phyloP scores from a whole-genome alignment of 2,329 filamentous ascomycete species.

The Scedosporium aurantiacum region DNA sequence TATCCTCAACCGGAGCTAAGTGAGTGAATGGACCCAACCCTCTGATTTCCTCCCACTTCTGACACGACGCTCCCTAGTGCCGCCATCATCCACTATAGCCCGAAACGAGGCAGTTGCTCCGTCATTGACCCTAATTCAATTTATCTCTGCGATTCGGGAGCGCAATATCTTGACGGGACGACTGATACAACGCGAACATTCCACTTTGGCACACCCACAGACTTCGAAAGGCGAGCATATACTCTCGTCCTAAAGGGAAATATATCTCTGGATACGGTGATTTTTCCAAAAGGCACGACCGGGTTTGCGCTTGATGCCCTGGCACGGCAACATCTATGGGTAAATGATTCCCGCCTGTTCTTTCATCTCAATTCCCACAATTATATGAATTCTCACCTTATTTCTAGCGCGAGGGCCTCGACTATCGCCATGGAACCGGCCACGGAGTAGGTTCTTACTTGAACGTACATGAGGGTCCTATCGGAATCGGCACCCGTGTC shows the following conservation, averaged over 20 bases:
- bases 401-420: conserved; percentile 59
- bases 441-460: conserved; percentile 92
- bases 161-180: conserved; percentile 91
- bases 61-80: conserved; percentile 46
- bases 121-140: conserved; percentile 73
- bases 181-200: conserved; percentile 91
- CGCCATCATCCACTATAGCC: conserved; percentile 91
- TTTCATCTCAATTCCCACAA: background rate
- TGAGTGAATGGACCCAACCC: conserved; percentile 23
- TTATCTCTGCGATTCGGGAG: conserved; percentile 94
- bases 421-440: conserved; percentile 93
- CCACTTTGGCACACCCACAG: conserved; percentile 78
- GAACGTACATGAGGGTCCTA: conserved; percentile 95
- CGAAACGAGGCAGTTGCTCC: conserved; percentile 71
- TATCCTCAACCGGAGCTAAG: conserved; percentile 82
- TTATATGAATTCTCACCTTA: background rate
- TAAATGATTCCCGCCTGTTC: conserved; percentile 23
- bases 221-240: conserved; percentile 78
- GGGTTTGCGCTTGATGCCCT: conserved; percentile 84
- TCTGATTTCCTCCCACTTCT: conserved; percentile 7
- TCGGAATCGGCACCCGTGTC: conserved; percentile 85
- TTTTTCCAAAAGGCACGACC: conserved; percentile 91
- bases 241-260: conserved; percentile 92
- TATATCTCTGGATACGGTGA: conserved; percentile 72
- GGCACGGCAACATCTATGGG: conserved; percentile 87